phyloP scores from a whole-genome alignment of 331 rosid genomes.

The Rosa hybrid region DNA sequence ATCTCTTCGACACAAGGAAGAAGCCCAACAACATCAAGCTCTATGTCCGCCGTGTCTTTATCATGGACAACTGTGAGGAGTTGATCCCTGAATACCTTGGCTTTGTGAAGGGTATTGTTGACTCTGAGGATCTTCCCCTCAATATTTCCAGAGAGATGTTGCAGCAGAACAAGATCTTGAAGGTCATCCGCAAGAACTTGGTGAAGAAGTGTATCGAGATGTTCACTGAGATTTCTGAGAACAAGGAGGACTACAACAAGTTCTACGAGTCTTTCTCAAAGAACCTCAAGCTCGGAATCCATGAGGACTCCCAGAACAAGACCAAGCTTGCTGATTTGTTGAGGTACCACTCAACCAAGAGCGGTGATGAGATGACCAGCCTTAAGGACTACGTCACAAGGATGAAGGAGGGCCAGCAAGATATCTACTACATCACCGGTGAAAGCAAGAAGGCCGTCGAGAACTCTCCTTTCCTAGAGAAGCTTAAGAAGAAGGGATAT shows the following conservation, averaged over 20 bases:
- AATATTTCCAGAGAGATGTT: conserved; percentile 77
- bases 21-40: conserved; percentile 81
- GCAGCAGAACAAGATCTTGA: conserved; percentile 79
- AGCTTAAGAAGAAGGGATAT: conserved; percentile 67
- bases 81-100: conserved; percentile 75
- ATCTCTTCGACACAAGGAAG: conserved; percentile 77
- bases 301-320: conserved; percentile 73
- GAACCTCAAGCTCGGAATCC: conserved; percentile 74
- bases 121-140: conserved; percentile 81
- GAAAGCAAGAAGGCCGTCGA: conserved; percentile 85
- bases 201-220: conserved; percentile 76
- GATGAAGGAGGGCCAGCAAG: conserved; percentile 85
- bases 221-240: conserved; percentile 76
- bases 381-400: conserved; percentile 80
- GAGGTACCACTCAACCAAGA: conserved; percentile 75
- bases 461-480: conserved; percentile 81
- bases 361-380: conserved; percentile 79
- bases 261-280: conserved; percentile 78
- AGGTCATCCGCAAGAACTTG: conserved; percentile 77
- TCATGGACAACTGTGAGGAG: conserved; percentile 91
- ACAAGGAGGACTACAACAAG: conserved; percentile 89
- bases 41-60: conserved; percentile 74
- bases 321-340: conserved; percentile 70
- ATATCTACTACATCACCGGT: conserved; percentile 75
- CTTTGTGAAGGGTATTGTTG: conserved; percentile 81